A percentile compares a stretch with the other conserved stretches of the same genome.
These are phyloP conservation scores for Ilex asprella DNA, from an alignment of 257 asterid species.

Conservation along the genomic window DNA sequence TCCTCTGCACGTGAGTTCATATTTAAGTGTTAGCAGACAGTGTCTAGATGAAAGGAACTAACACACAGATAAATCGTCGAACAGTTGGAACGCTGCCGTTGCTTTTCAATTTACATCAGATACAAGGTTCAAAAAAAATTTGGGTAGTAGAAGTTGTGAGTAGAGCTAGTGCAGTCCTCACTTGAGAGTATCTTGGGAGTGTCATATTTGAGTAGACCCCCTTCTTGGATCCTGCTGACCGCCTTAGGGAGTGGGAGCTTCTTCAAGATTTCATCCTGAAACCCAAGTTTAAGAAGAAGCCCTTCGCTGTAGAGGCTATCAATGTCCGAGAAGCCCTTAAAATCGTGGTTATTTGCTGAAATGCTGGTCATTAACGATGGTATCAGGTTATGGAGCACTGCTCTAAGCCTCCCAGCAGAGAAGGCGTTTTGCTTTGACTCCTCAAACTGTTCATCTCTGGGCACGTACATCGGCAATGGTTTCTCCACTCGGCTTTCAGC, in stretches of 20 bases:
- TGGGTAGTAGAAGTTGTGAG: not conserved
- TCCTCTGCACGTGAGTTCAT: constrained; percentile 49
- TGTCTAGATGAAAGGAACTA: too few relatives aligned
- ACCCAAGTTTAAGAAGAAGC: constrained; percentile 72
- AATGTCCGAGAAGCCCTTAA: constrained; percentile 78
- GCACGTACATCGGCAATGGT: constrained; percentile 88
- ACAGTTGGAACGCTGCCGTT: too few relatives aligned
- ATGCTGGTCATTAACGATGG: constrained; percentile 76
- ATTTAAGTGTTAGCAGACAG: too few relatives aligned
- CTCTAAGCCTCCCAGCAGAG: constrained; percentile 86
- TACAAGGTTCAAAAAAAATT: too few relatives aligned
- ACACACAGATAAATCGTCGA: too few relatives aligned
- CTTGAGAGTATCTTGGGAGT: constrained; percentile 78
- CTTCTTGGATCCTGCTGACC: constrained; percentile 66
- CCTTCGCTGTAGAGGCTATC: constrained; percentile 89
- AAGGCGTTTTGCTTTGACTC: constrained; percentile 80
- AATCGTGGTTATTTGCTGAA: constrained; percentile 67
- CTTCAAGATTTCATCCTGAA: constrained; percentile 63
- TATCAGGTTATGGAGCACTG: constrained; percentile 69
- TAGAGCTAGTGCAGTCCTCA: constrained; percentile 23
- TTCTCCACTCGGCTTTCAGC: constrained; percentile 93
- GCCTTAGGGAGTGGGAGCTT: constrained; percentile 72
- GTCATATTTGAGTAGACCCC: constrained; percentile 71
- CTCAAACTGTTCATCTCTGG: constrained; percentile 93
- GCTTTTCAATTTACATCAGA: too few relatives aligned